Evolutionary conservation across 164 flowering plant genomes (phyloP).

Genomic region (Houttuynia cordata): DNA sequence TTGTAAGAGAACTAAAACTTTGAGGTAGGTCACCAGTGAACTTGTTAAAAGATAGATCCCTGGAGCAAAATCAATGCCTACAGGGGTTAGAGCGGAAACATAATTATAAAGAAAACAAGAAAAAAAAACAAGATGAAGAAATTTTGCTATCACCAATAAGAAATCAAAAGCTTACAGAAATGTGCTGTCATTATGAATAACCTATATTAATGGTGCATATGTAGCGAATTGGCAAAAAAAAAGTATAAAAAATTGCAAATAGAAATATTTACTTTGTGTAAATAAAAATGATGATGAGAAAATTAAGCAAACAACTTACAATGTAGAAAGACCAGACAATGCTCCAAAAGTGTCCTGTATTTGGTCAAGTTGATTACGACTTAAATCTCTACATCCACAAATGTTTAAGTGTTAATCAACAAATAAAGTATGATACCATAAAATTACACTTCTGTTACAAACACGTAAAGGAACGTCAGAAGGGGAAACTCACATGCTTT

Average conservation of each 20-base stretch:
- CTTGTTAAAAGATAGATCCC: constrained; percentile 77
- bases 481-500: constrained; percentile 44
- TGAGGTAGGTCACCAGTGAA: constrained; percentile 63
- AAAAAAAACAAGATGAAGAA: not conserved
- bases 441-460: too few species aligned
- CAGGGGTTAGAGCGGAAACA: not conserved
- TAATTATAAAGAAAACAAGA: not conserved
- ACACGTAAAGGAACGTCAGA: not conserved
- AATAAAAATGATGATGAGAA: not conserved
- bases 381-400: constrained; percentile 39
- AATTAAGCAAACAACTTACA: constrained; percentile 35
- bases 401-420: not conserved
- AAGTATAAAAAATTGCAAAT: too few species aligned
- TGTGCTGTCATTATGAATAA: too few species aligned
- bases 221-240: too few species aligned
- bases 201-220: too few species aligned
- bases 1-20: constrained; percentile 52
- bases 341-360: constrained; percentile 35
- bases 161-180: too few species aligned
- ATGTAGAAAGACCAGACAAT: constrained; percentile 50
- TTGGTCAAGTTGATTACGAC: constrained; percentile 63
- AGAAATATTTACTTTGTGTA: not conserved
- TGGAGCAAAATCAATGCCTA: constrained; percentile 16
- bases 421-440: too few species aligned
- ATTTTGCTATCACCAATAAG: too few species aligned